phyloP scores from a whole-genome alignment of 75 land plant genomes.

The Cryptomeria japonica region DNA sequence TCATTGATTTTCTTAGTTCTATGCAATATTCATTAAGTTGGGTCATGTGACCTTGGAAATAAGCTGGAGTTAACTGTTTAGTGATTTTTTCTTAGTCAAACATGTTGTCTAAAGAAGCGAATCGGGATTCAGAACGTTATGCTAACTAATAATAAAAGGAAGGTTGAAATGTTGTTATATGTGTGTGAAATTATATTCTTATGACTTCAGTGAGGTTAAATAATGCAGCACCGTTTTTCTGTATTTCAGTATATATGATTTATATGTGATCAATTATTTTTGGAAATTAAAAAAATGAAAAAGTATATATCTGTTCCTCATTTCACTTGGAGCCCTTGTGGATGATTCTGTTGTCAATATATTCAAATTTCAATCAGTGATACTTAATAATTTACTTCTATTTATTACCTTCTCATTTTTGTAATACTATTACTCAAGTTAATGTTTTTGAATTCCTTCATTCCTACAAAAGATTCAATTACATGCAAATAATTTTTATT shows the following conservation, averaged over 20 bases:
- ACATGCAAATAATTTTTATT: background rate
- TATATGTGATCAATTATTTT: background rate
- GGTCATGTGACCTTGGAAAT: no score
- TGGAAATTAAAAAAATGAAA: background rate
- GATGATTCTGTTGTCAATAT: background rate
- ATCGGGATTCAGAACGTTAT: no score
- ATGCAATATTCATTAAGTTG: no score
- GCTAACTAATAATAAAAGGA: background rate
- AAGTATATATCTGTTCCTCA: background rate
- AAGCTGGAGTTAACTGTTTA: background rate
- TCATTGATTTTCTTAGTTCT: no score
- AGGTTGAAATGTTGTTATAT: background rate
- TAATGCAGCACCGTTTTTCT: background rate
- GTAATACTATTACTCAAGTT: background rate
- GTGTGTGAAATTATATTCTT: background rate
- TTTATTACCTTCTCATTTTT: background rate
- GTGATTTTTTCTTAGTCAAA: background rate
- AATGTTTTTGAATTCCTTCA: background rate
- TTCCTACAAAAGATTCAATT: background rate
- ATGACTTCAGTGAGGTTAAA: background rate
- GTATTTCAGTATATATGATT: background rate
- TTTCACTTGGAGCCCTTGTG: background rate
- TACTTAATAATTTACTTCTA: background rate
- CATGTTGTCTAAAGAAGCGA: background rate
- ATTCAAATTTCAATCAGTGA: slow-evolving; percentile 3